Conservation (phyloP, 768 basidiomycete species). For the Boletus vermiculosoides region DNA sequence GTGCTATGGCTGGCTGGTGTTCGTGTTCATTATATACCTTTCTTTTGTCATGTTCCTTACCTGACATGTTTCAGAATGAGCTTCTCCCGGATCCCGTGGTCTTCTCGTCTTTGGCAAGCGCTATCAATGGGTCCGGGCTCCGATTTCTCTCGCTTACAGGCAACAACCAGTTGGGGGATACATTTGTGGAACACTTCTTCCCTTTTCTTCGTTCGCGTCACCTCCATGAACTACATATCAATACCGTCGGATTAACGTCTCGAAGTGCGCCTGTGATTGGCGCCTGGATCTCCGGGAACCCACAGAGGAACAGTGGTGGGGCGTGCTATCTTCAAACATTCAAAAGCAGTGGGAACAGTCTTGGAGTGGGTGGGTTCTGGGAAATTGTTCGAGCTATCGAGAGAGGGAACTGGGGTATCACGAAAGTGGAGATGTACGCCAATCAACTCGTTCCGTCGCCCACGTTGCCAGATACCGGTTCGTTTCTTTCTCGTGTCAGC, state of each 20-base stretch:
- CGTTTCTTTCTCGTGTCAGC: neutral
- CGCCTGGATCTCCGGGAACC: slow-evolving; percentile 48
- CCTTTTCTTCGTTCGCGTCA: slow-evolving; percentile 45
- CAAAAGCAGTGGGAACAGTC: slow-evolving; percentile 56
- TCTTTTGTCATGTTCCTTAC: neutral
- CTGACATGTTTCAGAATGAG: slow-evolving; percentile 37
- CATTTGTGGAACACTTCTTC: slow-evolving; percentile 49
- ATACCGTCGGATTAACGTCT: slow-evolving; percentile 45
- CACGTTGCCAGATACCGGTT: slow-evolving; percentile 6
- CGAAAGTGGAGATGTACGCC: slow-evolving; percentile 47
- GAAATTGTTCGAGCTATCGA: slow-evolving; percentile 49
- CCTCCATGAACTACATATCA: slow-evolving; percentile 54
- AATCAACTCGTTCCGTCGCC: slow-evolving; percentile 36
- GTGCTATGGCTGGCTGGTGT: slow-evolving; percentile 57
- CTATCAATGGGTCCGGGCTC: slow-evolving; percentile 54
- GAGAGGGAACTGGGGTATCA: slow-evolving; percentile 48
- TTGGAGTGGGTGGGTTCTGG: slow-evolving; percentile 47
- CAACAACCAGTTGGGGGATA: slow-evolving; percentile 48
- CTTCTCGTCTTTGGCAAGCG: slow-evolving; percentile 41
- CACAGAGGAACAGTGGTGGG: slow-evolving; percentile 10
- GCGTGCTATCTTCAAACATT: slow-evolving; percentile 46
- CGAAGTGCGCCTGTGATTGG: slow-evolving; percentile 44
- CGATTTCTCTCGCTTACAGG: slow-evolving; percentile 49
- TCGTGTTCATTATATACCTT: slow-evolving; percentile 21
- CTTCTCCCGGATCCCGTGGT: slow-evolving; percentile 39